Conservation (phyloP, 164 flowering plant species). For the Buxus sempervirens region DNA sequence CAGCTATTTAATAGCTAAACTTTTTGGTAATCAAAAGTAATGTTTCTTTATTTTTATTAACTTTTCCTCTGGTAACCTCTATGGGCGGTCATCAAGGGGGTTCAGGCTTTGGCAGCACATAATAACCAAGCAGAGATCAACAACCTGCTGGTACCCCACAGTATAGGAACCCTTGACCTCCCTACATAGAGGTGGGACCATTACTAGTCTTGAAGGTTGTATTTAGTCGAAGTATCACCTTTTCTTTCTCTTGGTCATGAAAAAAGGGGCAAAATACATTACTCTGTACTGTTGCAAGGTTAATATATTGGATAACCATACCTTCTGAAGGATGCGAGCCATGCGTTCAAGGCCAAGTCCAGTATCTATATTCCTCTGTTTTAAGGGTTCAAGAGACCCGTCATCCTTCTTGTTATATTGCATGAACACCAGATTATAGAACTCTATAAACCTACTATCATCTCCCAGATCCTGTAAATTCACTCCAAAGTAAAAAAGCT, state of each 20-base stretch:
- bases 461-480: constrained; percentile 78
- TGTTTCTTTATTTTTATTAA: too few species aligned
- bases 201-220: background rate
- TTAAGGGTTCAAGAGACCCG: constrained; percentile 85
- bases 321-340: constrained; percentile 96
- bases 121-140: too few species aligned
- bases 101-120: too few species aligned
- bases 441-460: constrained; percentile 91
- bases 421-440: constrained; percentile 95
- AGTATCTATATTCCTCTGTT: constrained; percentile 86
- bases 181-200: too few species aligned
- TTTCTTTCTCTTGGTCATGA: background rate
- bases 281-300: background rate
- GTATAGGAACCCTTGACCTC: too few species aligned
- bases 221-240: background rate
- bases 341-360: constrained; percentile 91
- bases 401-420: constrained; percentile 84
- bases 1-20: too few species aligned
- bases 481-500: background rate
- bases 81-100: too few species aligned
- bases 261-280: background rate
- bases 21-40: too few species aligned
- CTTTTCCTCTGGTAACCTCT: too few species aligned
- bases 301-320: constrained; percentile 9
- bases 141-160: too few species aligned